These are phyloP conservation scores for Serendipita vermifera DNA, from an alignment of 768 basidiomycete genomes.

Conservation along the genomic window DNA sequence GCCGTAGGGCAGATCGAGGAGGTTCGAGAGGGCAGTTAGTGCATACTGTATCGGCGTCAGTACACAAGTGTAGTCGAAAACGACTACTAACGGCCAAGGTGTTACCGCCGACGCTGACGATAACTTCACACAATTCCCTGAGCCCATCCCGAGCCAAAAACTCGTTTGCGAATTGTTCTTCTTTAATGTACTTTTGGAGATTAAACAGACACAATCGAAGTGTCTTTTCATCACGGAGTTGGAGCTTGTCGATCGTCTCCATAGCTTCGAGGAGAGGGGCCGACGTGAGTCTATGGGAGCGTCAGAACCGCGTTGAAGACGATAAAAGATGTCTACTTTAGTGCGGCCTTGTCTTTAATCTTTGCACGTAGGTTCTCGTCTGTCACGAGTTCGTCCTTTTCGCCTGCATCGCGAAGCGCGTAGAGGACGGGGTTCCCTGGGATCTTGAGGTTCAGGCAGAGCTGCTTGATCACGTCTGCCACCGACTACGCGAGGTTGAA, in stretches of 20 bases:
- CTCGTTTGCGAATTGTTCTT: slow-evolving; percentile 69
- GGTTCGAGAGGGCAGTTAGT: slow-evolving; percentile 69
- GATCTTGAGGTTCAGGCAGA: slow-evolving; percentile 69
- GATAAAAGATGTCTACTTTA: slow-evolving; percentile 43
- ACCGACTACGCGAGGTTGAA: slow-evolving; percentile 33
- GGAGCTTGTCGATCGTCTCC: slow-evolving; percentile 61
- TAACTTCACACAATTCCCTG: slow-evolving; percentile 53
- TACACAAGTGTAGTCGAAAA: slow-evolving; percentile 6
- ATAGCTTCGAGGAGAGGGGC: slow-evolving; percentile 68
- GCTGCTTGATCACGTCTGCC: slow-evolving; percentile 71
- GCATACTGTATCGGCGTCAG: slow-evolving; percentile 46
- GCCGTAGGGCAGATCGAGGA: slow-evolving; percentile 78
- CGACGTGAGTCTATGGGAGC: slow-evolving; percentile 49
- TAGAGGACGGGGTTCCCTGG: slow-evolving; percentile 58
- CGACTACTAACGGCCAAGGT: slow-evolving; percentile 55
- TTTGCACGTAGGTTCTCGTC: slow-evolving; percentile 75
- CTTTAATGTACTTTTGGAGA: slow-evolving; percentile 72
- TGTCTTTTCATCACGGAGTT: slow-evolving; percentile 42
- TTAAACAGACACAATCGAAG: slow-evolving; percentile 60
- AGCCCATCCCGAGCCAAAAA: slow-evolving; percentile 67
- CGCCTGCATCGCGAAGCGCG: slow-evolving; percentile 55
- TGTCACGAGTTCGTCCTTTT: slow-evolving; percentile 70
- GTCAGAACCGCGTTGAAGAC: not conserved
- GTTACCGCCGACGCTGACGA: slow-evolving; percentile 59
- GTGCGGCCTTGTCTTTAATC: slow-evolving; percentile 61